phyloP scores from a whole-genome alignment of 306 rosid genomes.

The Chamaecrista fasciculata region DNA sequence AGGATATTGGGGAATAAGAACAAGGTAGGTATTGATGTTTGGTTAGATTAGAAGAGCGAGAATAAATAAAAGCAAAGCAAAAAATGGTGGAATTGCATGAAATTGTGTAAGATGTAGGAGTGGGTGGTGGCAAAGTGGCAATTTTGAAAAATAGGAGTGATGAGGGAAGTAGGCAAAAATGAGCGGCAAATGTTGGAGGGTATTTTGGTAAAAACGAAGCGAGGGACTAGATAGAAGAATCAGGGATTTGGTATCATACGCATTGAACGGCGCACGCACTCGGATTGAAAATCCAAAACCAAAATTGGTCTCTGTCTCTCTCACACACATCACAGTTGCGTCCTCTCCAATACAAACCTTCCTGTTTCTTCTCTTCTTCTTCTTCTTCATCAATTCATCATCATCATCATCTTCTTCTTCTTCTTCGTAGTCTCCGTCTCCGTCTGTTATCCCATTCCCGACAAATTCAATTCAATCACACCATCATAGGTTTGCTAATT shows the following conservation, averaged over 20 bases:
- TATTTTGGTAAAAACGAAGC: background rate
- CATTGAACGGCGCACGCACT: background rate
- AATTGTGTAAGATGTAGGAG: no score
- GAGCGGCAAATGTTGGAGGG: constrained; percentile 5
- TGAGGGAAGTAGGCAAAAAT: background rate
- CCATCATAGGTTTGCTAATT: background rate
- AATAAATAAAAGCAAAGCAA: no score
- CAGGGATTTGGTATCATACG: background rate
- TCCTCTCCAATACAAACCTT: background rate
- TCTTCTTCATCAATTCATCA: no score
- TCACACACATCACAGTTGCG: constrained; percentile 1
- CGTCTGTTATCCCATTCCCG: background rate
- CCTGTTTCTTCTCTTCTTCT: background rate
- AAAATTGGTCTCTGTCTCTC: background rate
- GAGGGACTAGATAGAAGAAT: background rate
- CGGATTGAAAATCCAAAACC: background rate
- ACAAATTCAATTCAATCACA: background rate
- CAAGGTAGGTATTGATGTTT: no score
- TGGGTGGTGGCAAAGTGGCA: background rate
- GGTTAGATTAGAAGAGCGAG: no score
- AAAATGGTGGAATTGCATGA: no score
- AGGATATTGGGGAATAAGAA: no score
- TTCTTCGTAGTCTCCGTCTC: constrained; percentile 3
- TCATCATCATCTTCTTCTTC: no score
- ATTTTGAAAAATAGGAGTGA: background rate